Evolutionary conservation across 495 filamentous ascomycete species (phyloP), one percentile per base, ranked within the genome.

Genomic region (Penicillium bialowiezense): DNA sequence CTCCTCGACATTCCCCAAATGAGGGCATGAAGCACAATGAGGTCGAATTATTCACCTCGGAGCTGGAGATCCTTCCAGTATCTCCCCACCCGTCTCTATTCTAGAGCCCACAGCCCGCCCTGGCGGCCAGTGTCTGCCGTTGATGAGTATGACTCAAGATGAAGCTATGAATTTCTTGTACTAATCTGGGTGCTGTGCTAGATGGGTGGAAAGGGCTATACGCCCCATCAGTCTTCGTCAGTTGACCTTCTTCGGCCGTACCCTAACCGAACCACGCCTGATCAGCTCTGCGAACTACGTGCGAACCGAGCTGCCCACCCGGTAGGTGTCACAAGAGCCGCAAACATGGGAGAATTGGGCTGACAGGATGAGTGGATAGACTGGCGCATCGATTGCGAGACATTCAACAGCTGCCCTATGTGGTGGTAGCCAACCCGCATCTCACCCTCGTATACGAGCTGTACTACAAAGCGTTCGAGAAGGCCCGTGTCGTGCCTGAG

Each of bases 211-310:
- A 50, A 85, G 86, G 42, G 84, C 90, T 60, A 88, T 90, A 7
- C 78, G 88, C 21, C 90, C 91, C 1, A 95, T 97, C 60, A 91
- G 87, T 67, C 72, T 97, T 44, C 85, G 90, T 32, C 90, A 95
- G 65, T 78, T 99, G 56, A 97, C 93, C 60, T 95, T 97, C 56
- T 99, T 97, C 62, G 85, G 86, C 6, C 86, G 93, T 20, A 91
- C 91, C 10, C 68, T 98, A 64, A 97, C 91, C 32, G 95, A 97
- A 67, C 75, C 80, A 15, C 86, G 95, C 48, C 78, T 98, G 44
- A 82, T 98, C 43, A 88, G 87, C 73, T 95, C 91, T 35, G 95
- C 95, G 23, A 97, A 97, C 67, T 98, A 97, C 76, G 90, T 97
- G 34, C 88, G 93, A 31, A 91, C 88, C 5, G 93, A 98, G 71